These are phyloP conservation scores for Acacia pycnantha DNA, from an alignment of 331 rosid genomes.

Conservation along the genomic window DNA sequence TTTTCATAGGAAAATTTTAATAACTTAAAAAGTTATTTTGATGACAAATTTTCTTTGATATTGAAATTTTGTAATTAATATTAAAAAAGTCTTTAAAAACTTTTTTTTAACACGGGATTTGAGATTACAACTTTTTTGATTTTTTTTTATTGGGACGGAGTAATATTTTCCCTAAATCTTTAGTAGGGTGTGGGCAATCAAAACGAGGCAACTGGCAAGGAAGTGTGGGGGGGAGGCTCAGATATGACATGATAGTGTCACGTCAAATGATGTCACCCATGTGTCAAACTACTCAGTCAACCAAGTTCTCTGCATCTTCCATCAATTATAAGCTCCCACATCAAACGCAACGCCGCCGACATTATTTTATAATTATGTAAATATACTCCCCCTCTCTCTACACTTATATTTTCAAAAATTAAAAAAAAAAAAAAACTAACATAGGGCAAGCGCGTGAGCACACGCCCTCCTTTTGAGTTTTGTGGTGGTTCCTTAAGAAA, in stretches of 20 bases:
- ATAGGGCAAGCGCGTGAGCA: not conserved
- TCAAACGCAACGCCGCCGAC: constrained; percentile 43
- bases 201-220: not conserved
- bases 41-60: no score
- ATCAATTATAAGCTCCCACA: not conserved
- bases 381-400: no score
- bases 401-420: no score
- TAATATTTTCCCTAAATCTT: no score
- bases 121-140: no score
- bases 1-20: no score
- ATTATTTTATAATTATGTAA: no score
- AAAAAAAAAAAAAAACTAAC: not conserved
- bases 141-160: no score
- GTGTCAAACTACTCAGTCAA: constrained; percentile 36
- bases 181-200: not conserved
- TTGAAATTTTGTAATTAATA: no score
- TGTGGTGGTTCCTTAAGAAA: not conserved
- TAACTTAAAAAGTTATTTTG: no score
- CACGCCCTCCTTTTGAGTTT: not conserved
- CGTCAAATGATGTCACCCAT: constrained; percentile 43
- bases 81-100: no score
- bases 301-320: not conserved
- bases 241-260: constrained; percentile 9
- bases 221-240: not conserved
- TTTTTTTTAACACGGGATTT: no score